A percentile compares a stretch with the other conserved stretches of the same genome.
These are phyloP conservation scores for Davidsoniella neocaledoniae DNA, from an alignment of 2,329 filamentous ascomycete genomes.

Conservation along the genomic window DNA sequence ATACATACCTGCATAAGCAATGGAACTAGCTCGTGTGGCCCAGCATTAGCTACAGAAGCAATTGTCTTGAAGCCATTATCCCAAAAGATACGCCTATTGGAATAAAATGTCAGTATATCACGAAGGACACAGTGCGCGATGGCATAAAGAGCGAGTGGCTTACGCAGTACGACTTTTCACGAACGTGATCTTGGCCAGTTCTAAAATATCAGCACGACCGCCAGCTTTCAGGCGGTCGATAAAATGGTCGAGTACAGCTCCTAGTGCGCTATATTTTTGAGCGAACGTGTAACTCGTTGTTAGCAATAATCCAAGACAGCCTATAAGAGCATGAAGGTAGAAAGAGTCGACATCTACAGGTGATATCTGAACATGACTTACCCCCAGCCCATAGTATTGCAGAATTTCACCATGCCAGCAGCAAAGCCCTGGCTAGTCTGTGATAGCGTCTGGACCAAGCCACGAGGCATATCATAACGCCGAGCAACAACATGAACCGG, in stretches of 20 bases:
- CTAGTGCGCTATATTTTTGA: conserved; percentile 36
- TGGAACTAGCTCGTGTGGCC: conserved; percentile 49
- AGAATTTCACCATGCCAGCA: conserved; percentile 65
- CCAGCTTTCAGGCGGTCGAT: conserved; percentile 57
- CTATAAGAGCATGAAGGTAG: too few relatives aligned
- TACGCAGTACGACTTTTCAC: conserved; percentile 62
- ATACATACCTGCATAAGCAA: conserved; percentile 48
- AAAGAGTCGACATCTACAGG: not conserved
- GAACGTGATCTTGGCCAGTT: conserved; percentile 54
- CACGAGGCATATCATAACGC: conserved; percentile 55
- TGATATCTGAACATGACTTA: conserved; percentile 18
- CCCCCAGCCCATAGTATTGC: conserved; percentile 60
- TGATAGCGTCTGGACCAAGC: conserved; percentile 52
- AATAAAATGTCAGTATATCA: not conserved
- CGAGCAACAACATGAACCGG: conserved; percentile 52
- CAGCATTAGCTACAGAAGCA: conserved; percentile 50
- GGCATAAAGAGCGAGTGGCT: conserved; percentile 13
- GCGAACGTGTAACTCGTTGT: not conserved
- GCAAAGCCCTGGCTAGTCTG: conserved; percentile 66
- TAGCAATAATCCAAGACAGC: not conserved
- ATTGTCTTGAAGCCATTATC: conserved; percentile 59
- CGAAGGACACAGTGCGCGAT: not conserved
- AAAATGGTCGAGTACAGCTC: conserved; percentile 58
- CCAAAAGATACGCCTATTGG: conserved; percentile 44
- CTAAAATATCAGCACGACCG: conserved; percentile 52